Evolutionary conservation across 2,329 filamentous ascomycete genomes (phyloP).

Genomic region (Exserohilum turcica): DNA sequence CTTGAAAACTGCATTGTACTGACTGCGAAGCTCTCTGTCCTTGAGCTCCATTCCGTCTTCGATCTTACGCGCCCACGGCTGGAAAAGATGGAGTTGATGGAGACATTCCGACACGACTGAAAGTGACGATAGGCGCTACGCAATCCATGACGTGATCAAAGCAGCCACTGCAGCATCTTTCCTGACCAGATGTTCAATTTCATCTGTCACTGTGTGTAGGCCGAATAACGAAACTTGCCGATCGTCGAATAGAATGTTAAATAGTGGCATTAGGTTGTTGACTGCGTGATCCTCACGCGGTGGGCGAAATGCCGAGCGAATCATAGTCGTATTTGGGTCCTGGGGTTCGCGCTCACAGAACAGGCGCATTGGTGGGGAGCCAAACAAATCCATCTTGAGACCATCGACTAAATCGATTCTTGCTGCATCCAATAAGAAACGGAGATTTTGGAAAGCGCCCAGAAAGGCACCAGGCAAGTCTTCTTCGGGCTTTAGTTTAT

Average conservation of each 20-base stretch:
- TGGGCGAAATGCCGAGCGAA: slow-evolving; percentile 3
- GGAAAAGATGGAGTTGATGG: slow-evolving; percentile 56
- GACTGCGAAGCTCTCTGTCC: slow-evolving; percentile 1
- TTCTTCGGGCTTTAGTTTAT: not conserved
- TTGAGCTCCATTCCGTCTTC: slow-evolving; percentile 30
- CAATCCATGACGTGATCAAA: slow-evolving; percentile 49
- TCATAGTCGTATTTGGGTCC: not conserved
- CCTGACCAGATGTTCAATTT: slow-evolving; percentile 53
- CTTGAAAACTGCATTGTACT: slow-evolving; percentile 6
- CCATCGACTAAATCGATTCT: slow-evolving; percentile 5
- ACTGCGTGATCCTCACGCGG: slow-evolving; percentile 4
- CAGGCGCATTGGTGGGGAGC: not conserved
- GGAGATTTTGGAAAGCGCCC: slow-evolving; percentile 18
- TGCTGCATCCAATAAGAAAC: slow-evolving; percentile 11
- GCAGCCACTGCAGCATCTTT: slow-evolving; percentile 44
- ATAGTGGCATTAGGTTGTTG: slow-evolving; percentile 15
- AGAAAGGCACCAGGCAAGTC: slow-evolving; percentile 18
- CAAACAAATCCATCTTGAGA: not conserved
- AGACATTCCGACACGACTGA: slow-evolving; percentile 54
- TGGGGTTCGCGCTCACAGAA: not conserved
- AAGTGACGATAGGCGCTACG: slow-evolving; percentile 51
- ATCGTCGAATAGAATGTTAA: slow-evolving; percentile 12
- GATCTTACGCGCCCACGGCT: slow-evolving; percentile 56
- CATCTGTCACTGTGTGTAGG: slow-evolving; percentile 48
- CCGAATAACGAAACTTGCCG: slow-evolving; percentile 7